phyloP scores from a whole-genome alignment of 345 rosid species.

The Raphanus raphanistrum region DNA sequence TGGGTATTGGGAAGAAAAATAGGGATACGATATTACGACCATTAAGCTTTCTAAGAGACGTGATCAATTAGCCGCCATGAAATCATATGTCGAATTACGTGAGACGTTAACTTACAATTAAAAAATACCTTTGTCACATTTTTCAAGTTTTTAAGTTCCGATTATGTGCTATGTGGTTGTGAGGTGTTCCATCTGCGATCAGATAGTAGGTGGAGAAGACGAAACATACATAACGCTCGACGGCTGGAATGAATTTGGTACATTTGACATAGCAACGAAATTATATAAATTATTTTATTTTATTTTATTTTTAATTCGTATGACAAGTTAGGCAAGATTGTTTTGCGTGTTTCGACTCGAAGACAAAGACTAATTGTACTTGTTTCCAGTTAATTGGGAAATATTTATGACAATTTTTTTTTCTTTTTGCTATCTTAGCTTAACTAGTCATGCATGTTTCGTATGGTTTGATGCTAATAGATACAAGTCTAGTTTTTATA shows the following conservation, averaged over 20 bases:
- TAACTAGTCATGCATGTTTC: background rate
- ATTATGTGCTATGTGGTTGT: conserved; percentile 11
- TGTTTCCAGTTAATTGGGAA: background rate
- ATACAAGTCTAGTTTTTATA: background rate
- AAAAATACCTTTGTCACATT: background rate
- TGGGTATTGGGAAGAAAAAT: background rate
- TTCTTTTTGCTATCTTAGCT: background rate
- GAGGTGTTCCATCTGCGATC: conserved; percentile 32
- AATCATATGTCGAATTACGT: conserved; percentile 27
- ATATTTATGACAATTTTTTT: background rate
- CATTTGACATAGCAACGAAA: conserved; percentile 1
- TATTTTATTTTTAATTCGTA: background rate
- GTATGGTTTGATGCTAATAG: background rate
- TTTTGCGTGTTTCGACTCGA: background rate
- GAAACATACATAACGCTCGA: conserved; percentile 27
- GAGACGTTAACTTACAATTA: conserved; percentile 19
- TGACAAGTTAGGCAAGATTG: conserved; percentile 11
- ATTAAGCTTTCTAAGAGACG: conserved; percentile 35
- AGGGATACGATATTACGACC: conserved; percentile 23
- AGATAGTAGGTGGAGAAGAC: conserved; percentile 32
- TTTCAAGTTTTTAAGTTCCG: background rate
- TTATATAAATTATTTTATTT: background rate
- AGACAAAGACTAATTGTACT: background rate
- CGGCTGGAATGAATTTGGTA: conserved; percentile 13
- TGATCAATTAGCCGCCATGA: conserved; percentile 4